Evolutionary conservation across 208 protist species (phyloP).

Genomic region (Strigomonas culicis): DNA sequence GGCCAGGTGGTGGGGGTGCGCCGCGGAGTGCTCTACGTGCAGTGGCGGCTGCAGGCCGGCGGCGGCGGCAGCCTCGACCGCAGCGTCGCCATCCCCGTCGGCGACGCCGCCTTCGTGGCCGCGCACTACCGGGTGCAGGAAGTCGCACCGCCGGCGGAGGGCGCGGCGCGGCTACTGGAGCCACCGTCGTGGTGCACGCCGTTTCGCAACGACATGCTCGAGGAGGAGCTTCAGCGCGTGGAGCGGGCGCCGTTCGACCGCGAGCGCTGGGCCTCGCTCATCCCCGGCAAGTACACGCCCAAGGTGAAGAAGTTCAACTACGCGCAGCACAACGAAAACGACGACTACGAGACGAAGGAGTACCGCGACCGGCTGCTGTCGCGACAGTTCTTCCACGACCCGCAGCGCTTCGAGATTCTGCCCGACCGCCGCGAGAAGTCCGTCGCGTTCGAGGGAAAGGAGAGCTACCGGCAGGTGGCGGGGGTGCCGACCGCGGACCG

Average conservation of each 20-base stretch:
- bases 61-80: slow-evolving; percentile 51
- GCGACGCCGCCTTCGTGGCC: slow-evolving; percentile 22
- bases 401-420: slow-evolving; percentile 82
- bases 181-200: slow-evolving; percentile 87
- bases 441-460: slow-evolving; percentile 75
- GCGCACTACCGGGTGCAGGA: not conserved
- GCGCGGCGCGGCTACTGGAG: slow-evolving; percentile 45
- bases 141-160: not conserved
- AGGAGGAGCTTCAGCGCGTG: slow-evolving; percentile 72
- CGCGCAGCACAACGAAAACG: slow-evolving; percentile 80
- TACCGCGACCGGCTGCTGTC: slow-evolving; percentile 83
- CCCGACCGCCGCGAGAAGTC: slow-evolving; percentile 66
- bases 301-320: slow-evolving; percentile 87
- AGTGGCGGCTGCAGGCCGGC: slow-evolving; percentile 68
- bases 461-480: slow-evolving; percentile 67
- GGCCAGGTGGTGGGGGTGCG: slow-evolving; percentile 84
- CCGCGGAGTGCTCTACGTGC: slow-evolving; percentile 65
- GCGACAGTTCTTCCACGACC: slow-evolving; percentile 81
- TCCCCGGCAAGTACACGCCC: slow-evolving; percentile 79
- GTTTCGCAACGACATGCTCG: slow-evolving; percentile 88
- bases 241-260: slow-evolving; percentile 67
- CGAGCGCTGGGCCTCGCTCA: slow-evolving; percentile 76
- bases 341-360: slow-evolving; percentile 92
- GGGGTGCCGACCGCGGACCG: slow-evolving; percentile 86
- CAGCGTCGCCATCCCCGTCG: slow-evolving; percentile 69